Evolutionary conservation across 176 grass and related monocot species (phyloP), one percentile per base, ranked within the genome.

Genomic region (Eremochloa ophiuroides): DNA sequence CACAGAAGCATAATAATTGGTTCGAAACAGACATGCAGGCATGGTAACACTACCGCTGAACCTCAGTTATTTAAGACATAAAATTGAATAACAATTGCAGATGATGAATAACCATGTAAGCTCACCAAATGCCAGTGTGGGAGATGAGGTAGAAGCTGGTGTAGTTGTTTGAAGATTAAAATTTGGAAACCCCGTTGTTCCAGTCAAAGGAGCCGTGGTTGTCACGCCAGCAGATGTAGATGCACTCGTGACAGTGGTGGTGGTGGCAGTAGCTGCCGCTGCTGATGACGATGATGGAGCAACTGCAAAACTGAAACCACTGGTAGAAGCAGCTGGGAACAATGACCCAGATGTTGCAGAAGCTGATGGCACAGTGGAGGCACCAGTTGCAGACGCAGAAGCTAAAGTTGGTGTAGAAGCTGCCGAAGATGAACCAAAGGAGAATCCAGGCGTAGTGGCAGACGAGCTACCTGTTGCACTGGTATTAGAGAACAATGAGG

Each of bases 111-210:
- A 62, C 39, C 17, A 80, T 65, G 56, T 48, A 34, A 74, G 80
- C 84, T 85, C 68, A 93, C 97, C 97, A 75, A 93, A 88, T 76
- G 82, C 73, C 61, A 79, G 42, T 82, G 83, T 26, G 22, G 66
- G 20, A 74, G 86, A 22, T 41, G 84, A 85, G 35, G 82, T 59
- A 77, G 87, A 79, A 80, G 80, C 69, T 39, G 80, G 76, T 18
- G 83, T 85, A 74, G 86, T 62, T 59, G 81, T 43, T 67, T 82
- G 78, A 51, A 83, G 58, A 71, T 42, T 82, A 90, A 99, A 95
- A 71, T 20, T 83, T 69, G 94, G 83, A 88, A 99, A 93, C 10
- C 82, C 16, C 33, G 40, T 20, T 50, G 90, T 53, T 38, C 71
- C 58, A 41, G 90, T 69, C 58, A 76, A 76, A 48, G 87, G 75